Base-by-base conservation (phyloP, 768 basidiomycete genomes). In the Phallus indusiatus region DNA sequence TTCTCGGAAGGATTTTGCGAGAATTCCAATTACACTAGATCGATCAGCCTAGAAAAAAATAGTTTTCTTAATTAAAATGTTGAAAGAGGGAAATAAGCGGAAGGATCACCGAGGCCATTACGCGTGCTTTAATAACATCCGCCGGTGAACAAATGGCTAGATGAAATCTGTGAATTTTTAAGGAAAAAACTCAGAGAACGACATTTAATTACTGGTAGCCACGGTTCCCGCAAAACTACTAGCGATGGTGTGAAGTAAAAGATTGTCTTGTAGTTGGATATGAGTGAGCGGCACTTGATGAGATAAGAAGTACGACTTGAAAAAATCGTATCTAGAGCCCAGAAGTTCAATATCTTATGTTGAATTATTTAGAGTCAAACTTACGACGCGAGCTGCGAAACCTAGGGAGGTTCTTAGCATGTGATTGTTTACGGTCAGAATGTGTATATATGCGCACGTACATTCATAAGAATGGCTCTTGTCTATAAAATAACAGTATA, bases 331-430 rank as follows among this genome's bases (percentile, higher is more conserved):
- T 48, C 88, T 90, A 63, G 37, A 55, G 61, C 16, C 47, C 22
- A 12, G 34, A 51, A 52, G 37, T 52, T 54, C n/a, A 22, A 42
- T 52, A 34, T 22, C 59, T 51, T 53, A 34, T 62, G n/a, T 56
- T 42, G 46, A 36, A 24, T 33, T 16, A 35, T 28, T 0, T 17
- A 54, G n/a, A 8, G 17, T 4, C 58, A 55, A 36, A 78, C 88
- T 75, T 70, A 90, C 88, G 88, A 90, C 73, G 83, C 85, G 50
- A 90, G 85, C 79, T 90, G 88, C 20, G 88, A 90, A 34, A 79
- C 79, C 88, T 90, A 62, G 37, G 20, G 33, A 37, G 54, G 55
- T n/a, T 58, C 51, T 21, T 21, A 21, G 5, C 24, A 22, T 18
- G 37, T n/a, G 22, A 59, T n/a, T 35, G 12, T 22, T 16, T 5